Evolutionary conservation across 2,329 filamentous ascomycete genomes (phyloP), one percentile per base, ranked within the genome.

Genomic region (Neonectria punicea): DNA sequence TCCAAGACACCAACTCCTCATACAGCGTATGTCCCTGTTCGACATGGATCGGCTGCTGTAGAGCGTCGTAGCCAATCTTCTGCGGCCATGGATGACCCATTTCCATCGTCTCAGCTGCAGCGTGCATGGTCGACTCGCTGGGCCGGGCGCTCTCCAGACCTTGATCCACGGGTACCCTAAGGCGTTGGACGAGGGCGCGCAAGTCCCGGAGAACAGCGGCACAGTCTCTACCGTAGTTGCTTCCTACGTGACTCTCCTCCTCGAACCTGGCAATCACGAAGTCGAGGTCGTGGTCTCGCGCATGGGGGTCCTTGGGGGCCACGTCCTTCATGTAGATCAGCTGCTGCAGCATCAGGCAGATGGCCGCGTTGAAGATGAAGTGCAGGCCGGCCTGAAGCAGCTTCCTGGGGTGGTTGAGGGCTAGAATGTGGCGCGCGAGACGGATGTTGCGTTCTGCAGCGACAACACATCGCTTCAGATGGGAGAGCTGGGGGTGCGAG

Each of bases 341-440:
- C 63, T 82, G 79, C 63, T 82, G 79, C 58, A 86, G 77, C 58
- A 84, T 79, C 34, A 86, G 77, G 18, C 85, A 78, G 41, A 85
- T 77, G 60, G 83, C 81, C 3, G 84, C 83, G 70, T 84, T 85
- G 76, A 86, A 85, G 43, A 85, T 78, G 67, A 82, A 80, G 73
- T 86, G 84, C 54, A 86, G 75, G 10, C 81, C 81, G 0, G 80
- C 77, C 44, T 84, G 79, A 9, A 83, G 77, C 3, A 84, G 77
- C 66, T 81, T 83, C 14, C 77, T 75, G 34, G 76, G 75, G 8
- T 75, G 73, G 49, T 79, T 79, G 5, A 81, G 71, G 25, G 75
- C 70, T 4, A 78, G 72, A 10, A 83, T 72, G 60, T 82, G 79
- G 18, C 79, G 77, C 9, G 80, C 84, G 1, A 86, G 77, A 1